phyloP scores from a whole-genome alignment of 164 flowering plant species.

The Vitis riparia region DNA sequence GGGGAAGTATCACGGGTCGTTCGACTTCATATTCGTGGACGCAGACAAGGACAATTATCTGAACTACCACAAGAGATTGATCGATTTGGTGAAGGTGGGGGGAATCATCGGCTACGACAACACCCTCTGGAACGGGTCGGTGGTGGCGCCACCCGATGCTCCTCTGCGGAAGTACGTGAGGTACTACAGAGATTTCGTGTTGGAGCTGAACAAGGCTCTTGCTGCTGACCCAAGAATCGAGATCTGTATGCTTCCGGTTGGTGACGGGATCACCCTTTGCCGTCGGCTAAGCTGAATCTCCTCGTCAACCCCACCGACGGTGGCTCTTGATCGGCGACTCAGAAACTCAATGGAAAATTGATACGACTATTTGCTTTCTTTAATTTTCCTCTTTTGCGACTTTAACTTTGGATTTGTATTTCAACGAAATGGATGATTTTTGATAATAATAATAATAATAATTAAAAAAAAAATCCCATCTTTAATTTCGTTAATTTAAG shows the following conservation, averaged over 20 bases:
- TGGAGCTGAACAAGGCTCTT: conserved; percentile 91
- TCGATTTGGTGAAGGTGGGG: conserved; percentile 85
- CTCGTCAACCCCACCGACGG: no score
- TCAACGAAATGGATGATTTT: no score
- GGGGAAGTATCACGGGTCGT: conserved; percentile 74
- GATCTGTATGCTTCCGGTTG: conserved; percentile 94
- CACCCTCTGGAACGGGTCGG: conserved; percentile 97
- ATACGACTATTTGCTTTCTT: no score
- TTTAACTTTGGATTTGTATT: no score
- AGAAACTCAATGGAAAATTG: no score
- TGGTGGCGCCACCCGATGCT: conserved; percentile 89
- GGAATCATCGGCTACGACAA: conserved; percentile 97
- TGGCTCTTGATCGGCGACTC: no score
- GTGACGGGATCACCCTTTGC: conserved; percentile 96
- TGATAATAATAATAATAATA: no score
- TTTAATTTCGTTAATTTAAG: no score
- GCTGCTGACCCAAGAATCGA: conserved; percentile 92
- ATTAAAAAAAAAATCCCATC: no score
- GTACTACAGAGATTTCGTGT: conserved; percentile 88
- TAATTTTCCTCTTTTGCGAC: no score
- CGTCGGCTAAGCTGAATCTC: conserved; percentile 72
- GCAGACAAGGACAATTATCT: conserved; percentile 97
- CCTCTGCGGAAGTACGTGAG: conserved; percentile 84
- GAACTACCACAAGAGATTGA: conserved; percentile 90
- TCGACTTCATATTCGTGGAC: conserved; percentile 92